These are phyloP conservation scores for Hanseniaspora sp. DNA, from an alignment of 1,139 yeast species.

Conservation along the genomic window DNA sequence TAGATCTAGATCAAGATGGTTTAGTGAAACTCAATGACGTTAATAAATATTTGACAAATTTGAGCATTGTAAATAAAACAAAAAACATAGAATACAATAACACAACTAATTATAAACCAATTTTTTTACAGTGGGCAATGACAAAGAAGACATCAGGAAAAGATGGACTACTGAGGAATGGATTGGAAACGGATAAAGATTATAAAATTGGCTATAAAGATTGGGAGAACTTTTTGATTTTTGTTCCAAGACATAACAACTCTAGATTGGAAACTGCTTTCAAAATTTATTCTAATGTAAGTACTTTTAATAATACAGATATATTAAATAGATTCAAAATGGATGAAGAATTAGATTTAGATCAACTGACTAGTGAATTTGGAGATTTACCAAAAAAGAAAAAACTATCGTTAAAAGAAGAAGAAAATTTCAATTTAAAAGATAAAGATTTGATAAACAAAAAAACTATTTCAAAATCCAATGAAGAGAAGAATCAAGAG, in stretches of 20 bases:
- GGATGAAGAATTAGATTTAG: slow-evolving; percentile 36
- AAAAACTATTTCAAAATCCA: background rate
- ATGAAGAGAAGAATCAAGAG: background rate
- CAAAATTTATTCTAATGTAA: slow-evolving; percentile 33
- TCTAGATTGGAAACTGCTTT: slow-evolving; percentile 72
- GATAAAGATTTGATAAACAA: background rate
- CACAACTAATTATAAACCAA: slow-evolving; percentile 9
- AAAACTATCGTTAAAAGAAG: background rate
- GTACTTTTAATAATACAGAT: slow-evolving; percentile 20
- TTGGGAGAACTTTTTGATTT: slow-evolving; percentile 68
- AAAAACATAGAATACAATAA: background rate
- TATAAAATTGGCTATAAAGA: slow-evolving; percentile 59
- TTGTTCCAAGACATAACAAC: slow-evolving; percentile 67
- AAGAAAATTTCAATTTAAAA: background rate
- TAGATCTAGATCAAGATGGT: slow-evolving; percentile 74
- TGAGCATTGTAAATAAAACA: slow-evolving; percentile 8
- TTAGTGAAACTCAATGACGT: slow-evolving; percentile 56
- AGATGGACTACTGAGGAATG: slow-evolving; percentile 35
- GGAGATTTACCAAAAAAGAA: background rate
- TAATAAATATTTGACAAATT: slow-evolving; percentile 49
- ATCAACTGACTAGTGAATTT: slow-evolving; percentile 27
- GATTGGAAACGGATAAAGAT: slow-evolving; percentile 6
- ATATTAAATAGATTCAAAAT: slow-evolving; percentile 56
- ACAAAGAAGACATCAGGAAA: slow-evolving; percentile 51
- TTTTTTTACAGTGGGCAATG: slow-evolving; percentile 34